These are phyloP conservation scores for Ananas comosus DNA, from an alignment of 176 grass and related monocot species.

Conservation along the genomic window DNA sequence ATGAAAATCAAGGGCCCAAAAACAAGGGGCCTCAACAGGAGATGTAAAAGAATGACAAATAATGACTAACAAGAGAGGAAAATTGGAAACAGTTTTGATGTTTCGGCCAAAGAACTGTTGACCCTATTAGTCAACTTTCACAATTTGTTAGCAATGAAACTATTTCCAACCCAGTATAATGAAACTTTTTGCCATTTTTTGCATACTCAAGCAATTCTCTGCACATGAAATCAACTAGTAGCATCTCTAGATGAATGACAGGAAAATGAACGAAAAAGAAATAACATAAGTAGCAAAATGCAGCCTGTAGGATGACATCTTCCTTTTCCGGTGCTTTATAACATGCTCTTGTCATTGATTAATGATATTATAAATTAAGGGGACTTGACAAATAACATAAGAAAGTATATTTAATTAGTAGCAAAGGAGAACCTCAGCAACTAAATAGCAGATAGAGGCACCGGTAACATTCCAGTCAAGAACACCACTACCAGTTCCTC, in stretches of 20 bases:
- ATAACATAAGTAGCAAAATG: not conserved
- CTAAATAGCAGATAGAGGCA: constrained; percentile 49
- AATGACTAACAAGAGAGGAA: not conserved
- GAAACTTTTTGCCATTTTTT: not conserved
- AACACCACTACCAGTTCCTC: constrained; percentile 18
- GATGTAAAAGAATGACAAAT: not conserved
- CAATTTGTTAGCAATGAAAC: too few species aligned
- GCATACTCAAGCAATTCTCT: not conserved
- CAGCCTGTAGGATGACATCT: not conserved
- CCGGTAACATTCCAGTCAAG: constrained; percentile 45
- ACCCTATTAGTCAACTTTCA: too few species aligned
- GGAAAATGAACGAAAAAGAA: not conserved
- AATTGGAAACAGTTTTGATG: not conserved
- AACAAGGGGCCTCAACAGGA: too few species aligned
- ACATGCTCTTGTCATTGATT: not conserved
- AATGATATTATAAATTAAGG: not conserved
- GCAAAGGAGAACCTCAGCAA: constrained; percentile 22
- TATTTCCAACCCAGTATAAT: too few species aligned
- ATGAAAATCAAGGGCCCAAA: too few species aligned
- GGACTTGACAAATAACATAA: not conserved
- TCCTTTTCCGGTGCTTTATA: not conserved
- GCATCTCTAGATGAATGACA: not conserved
- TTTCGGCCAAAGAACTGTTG: too few species aligned
- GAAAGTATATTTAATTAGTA: not conserved
- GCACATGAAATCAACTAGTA: not conserved